Evolutionary conservation across 331 rosid species (phyloP), one percentile per base, ranked within the genome.

Genomic region (Rhamnella rubrinervis): DNA sequence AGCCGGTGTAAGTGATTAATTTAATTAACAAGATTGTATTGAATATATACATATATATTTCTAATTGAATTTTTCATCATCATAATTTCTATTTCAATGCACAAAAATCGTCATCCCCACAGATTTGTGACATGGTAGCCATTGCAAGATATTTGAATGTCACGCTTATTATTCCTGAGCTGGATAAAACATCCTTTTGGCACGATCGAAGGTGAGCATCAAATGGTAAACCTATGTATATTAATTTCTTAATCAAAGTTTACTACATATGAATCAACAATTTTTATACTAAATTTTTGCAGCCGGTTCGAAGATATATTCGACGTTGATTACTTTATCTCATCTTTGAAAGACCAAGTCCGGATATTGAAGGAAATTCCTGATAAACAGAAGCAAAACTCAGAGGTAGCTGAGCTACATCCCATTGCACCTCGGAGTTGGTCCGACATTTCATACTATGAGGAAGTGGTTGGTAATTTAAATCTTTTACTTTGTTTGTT

Each of bases 101-200:
- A 31, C 35, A 31, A 31, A 31, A 2, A 31, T 31, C 5, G 4
- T 26, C 31, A 31, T 40, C 11, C 47, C 9, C 47, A 15, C 66
- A 69, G 71, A 76, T 76, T 28, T 62, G 80, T 46, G 80, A 76
- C 55, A 69, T 76, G 80, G 80, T 69, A 8, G 71, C 80, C n/a
- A 23, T 76, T 31, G 75, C 75, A 31, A 63, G 66, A 41, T 41
- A 51, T 17, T 10, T 75, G 23, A 75, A 68, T 16, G 75, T 71
- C 57, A 76, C 75, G 28, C 80, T 76, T 28, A 55, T 76, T 40
- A 74, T 76, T 26, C 80, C 75, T 0, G 75, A 69, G 37, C 18
- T 76, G 65, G 80, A 76, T 49, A 44, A 69, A 7, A 69, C 61
- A 31, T 76, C 75, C 1, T 76, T 76, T 12, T 76, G 75, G 80